Conservation (phyloP, 345 rosid genomes). For the Brassica napus region Da-Ae NC_063444.1:41051501-41052000, state of each 20-base stretch:
- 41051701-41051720: neutral
- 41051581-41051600: slow-evolving; percentile 81
- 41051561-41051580: slow-evolving; percentile 75
- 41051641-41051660: slow-evolving; percentile 82
- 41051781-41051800: slow-evolving; percentile 81
- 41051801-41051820: slow-evolving; percentile 97
- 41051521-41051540: slow-evolving; percentile 25
- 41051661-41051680: slow-evolving; percentile 99
- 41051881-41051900: slow-evolving; percentile 2
- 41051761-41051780: slow-evolving; percentile 90
- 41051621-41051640: slow-evolving; percentile 90
- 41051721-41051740: neutral
- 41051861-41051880: slow-evolving; percentile 14
- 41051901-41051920: neutral
- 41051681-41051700: slow-evolving; percentile 11
- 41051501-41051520: neutral
- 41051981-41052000: slow-evolving; percentile 24
- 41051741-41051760: slow-evolving; percentile 42
- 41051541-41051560: slow-evolving; percentile 44
- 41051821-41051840: slow-evolving; percentile 41
- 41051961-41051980: slow-evolving; percentile 16
- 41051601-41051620: slow-evolving; percentile 94
- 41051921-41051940: neutral
- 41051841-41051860: slow-evolving; percentile 70
- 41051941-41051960: neutral